Base-by-base conservation (phyloP, 352 stramenopile species). In the Pythium diclinum region DNA sequence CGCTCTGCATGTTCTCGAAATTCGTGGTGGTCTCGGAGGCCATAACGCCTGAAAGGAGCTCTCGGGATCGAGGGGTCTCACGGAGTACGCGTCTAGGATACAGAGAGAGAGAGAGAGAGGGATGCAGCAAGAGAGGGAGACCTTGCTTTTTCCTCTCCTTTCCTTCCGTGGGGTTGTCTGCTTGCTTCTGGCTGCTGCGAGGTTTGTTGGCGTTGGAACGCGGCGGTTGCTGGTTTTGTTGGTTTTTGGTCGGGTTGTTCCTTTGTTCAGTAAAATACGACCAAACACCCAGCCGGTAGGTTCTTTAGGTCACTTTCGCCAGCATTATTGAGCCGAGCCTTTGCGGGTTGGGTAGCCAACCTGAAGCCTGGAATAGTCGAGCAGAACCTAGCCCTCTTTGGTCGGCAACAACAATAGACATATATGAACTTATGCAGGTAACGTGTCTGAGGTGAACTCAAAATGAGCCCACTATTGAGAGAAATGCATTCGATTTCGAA, bases 1-100 rank as follows among this genome's bases (percentile, higher is more conserved):
- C 70, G 61, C 34, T 73, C 49, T 73, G 71, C 55, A 85, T 73
- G 56, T 72, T 77, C 71, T 91, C 83, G 53, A 89, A 91, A 65
- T 86, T 75, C 4, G 81, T 64, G 33, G 65, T 59, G 33, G 65
- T 59, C 61, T 68, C 69, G 47, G 25, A 28, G 25, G 25, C 4
- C 25, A 28, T 28, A 28, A 28, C 25, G 25, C 25, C 25, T 28
- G 2, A 28, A 28, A 28, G 25, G 25, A 28, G 25, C 25, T 28
- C 25, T 28, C 25, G 25, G 25, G 25, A 3, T 28, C 25, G 25
- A 28, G 25, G 25, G 25, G 25, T 28, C 25, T 28, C 25, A 28
- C 25, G 25, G 25, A 28, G 25, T 28, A 28, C 25, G 25, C 25
- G 25, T 28, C 25, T 28, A 28, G 25, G 25, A 28, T 28, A 28